Conservation (phyloP, 306 rosid species). For the Cicer pinnatifidum region DNA sequence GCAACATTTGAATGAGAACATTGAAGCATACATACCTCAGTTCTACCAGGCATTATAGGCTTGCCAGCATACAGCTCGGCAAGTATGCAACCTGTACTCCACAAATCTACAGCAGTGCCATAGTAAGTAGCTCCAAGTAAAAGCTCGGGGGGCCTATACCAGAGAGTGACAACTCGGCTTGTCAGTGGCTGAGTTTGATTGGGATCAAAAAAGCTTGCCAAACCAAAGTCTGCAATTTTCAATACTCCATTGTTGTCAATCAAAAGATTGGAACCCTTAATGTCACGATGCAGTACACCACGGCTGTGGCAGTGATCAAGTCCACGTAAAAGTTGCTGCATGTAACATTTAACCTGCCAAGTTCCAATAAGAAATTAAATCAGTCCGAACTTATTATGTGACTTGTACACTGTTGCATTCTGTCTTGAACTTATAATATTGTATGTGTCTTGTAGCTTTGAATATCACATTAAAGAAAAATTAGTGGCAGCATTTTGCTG, state of each 20-base stretch:
- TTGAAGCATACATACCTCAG: constrained; percentile 63
- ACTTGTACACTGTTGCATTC: neutral
- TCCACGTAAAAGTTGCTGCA: constrained; percentile 85
- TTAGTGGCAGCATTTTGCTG: neutral
- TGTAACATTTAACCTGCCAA: constrained; percentile 90
- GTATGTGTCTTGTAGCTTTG: neutral
- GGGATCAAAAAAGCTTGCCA: constrained; percentile 85
- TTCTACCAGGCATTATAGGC: constrained; percentile 98
- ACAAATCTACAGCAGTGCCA: constrained; percentile 82
- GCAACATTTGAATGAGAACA: constrained; percentile 24
- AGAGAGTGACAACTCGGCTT: constrained; percentile 92
- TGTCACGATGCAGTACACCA: constrained; percentile 90
- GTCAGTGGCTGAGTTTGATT: constrained; percentile 78
- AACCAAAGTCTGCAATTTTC: constrained; percentile 91
- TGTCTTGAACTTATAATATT: neutral
- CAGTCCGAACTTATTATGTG: neutral
- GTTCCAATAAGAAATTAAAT: constrained; percentile 46
- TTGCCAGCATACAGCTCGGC: constrained; percentile 92
- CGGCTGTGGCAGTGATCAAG: constrained; percentile 89
- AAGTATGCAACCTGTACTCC: constrained; percentile 96
- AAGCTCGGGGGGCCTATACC: constrained; percentile 95
- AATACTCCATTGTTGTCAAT: constrained; percentile 81
- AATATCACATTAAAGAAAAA: constrained; percentile 13
- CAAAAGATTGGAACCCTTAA: constrained; percentile 93
- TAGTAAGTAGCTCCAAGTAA: constrained; percentile 93